Evolutionary conservation across 148 eudicot species (phyloP), one percentile per base, ranked within the genome.

Genomic region (Chenopodium album): DNA sequence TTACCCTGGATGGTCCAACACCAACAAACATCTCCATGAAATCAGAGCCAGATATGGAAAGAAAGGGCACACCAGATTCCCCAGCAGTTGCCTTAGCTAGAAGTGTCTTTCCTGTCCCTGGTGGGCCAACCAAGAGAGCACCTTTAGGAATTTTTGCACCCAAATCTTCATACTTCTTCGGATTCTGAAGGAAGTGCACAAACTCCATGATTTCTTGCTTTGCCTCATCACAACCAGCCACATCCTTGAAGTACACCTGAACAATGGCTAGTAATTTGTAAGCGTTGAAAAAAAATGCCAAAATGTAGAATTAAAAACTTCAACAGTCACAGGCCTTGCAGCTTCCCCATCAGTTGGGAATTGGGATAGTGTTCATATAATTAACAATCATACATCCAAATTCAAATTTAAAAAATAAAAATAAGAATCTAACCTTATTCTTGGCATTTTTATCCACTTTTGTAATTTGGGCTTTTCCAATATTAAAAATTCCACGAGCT

Each of bases 1-100:
- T 89, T 10, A 95, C 98, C 87, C 98, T 91, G 10, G 97, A 90
- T 64, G 98, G 92, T 44, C 98, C 98, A 84, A 95, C 98, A 73
- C 98, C 98, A 72, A 95, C 98, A 88, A 95, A 93, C 98, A 95
- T 93, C 80, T 95, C 98, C 93, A 92, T 90, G 75, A 95, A 95
- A 86, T 95, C 98, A 31, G 97, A 92, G 74, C 98, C 98, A 10
- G 97, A 86, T 71, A 91, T 91, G 69, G 98, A 92, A 4, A 95
- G 88, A 79, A 95, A 95, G 59, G 98, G 98, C 69, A 95, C 98
- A 75, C 89, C 98, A n/a, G 98, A 91, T 87, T 95, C 98, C 19
- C 98, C 98, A 41, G 98, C 97, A 75, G 94, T 92, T 74, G 98
- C 98, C 85, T 91, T 95, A 31, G 98, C 98, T 65, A 95, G 85